Base-by-base conservation (phyloP, 129 eudicot species). In the Centrapalus pauciflorus region DNA sequence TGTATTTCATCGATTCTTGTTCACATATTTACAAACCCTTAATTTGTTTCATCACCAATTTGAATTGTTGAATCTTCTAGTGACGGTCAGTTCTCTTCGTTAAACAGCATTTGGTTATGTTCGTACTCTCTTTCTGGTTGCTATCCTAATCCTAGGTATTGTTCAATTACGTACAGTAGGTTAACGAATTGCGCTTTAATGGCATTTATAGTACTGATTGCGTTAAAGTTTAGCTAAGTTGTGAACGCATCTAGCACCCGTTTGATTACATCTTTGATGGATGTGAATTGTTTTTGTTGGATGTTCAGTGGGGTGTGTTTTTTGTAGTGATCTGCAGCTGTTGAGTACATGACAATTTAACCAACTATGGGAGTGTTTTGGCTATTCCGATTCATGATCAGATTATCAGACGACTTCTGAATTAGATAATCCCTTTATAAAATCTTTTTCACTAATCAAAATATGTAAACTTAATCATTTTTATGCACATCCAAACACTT, bases 61-160 rank as follows among this genome's bases (percentile, higher is more conserved):
- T 17, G 3, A 37, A 37, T 37, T 2, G 11, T 37, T 37, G 16
- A 61, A 20, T 65, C 49, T 32, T 66, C 52, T 51, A 67, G 5
- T 10, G 24, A 21, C 55, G 66, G 72, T 74, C 50, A 46, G 72
- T 64, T 64, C 33, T 37, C 17, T 40, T 27, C 51, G 9, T 26
- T 20, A 20, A 21, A 21, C 17, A 20, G 40, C 63, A n/a, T 56
- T n/a, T 56, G 38, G 28, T 28, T 56, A n/a, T 56, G 62, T 56
- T 29, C 63, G 17, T 6, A 48, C 30, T 50, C 17, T 57, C 12
- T 35, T 11, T 33, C 3, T 61, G 43, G 7, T 46, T 12, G 12
- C 6, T 21, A 20, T 19, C 30, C 55, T 4, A n/a, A n/a, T n/a
- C n/a, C n/a, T 45, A 9, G 16, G 30, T 11, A 5, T 51, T 34